Evolutionary conservation across 106 monocot genomes (phyloP).

Genomic region (Dendrobium officinale): DNA sequence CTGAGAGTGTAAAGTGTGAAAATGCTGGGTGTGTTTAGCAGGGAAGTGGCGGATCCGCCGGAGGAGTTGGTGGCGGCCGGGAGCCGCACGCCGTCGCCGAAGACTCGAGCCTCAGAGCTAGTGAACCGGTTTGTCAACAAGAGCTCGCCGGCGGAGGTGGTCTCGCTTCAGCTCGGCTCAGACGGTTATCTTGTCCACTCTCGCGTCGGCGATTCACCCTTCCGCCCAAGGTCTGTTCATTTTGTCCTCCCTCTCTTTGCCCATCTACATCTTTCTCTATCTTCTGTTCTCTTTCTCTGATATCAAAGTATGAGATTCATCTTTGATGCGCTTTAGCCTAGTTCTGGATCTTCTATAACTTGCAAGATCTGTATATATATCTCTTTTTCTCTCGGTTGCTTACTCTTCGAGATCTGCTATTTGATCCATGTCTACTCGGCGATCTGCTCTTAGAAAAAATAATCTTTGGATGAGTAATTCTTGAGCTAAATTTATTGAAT

Average conservation of each 20-base stretch:
- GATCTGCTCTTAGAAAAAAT: not conserved
- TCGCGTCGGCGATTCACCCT: constrained; percentile 43
- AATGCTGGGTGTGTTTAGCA: constrained; percentile 92
- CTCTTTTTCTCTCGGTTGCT: not conserved
- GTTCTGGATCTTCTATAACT: too few relatives aligned
- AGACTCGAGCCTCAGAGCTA: constrained; percentile 70
- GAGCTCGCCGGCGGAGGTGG: constrained; percentile 19
- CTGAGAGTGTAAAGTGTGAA: not conserved
- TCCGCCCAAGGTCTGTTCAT: constrained; percentile 52
- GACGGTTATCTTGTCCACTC: constrained; percentile 65
- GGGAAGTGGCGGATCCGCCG: constrained; percentile 74
- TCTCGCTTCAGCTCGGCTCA: constrained; percentile 49
- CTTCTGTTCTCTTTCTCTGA: not conserved
- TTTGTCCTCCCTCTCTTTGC: not conserved
- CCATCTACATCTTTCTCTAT: too few relatives aligned
- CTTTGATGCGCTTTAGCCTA: not conserved
- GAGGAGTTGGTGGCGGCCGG: constrained; percentile 79
- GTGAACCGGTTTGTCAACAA: constrained; percentile 39
- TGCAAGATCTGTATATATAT: not conserved
- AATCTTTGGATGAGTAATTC: too few relatives aligned
- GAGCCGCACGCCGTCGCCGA: constrained; percentile 88
- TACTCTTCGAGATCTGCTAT: not conserved
- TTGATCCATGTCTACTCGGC: not conserved
- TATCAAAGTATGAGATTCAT: not conserved
- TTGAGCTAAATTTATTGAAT: too few relatives aligned